phyloP scores from a whole-genome alignment of 179 eudicot species.

The Drosera spatulata region DNA sequence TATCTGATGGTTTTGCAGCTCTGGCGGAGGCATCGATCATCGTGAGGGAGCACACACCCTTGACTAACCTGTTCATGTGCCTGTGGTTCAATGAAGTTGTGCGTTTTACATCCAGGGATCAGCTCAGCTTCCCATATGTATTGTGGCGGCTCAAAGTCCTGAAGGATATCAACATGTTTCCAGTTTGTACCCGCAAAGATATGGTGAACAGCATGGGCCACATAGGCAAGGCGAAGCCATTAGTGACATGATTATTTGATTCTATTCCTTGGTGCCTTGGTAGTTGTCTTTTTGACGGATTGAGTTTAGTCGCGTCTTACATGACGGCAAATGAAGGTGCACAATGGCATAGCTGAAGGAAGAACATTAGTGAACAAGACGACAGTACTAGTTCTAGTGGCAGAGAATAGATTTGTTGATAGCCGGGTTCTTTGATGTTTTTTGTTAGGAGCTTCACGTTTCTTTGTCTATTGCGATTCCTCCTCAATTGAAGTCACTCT shows the following conservation, averaged over 20 bases:
- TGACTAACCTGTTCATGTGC: conserved; percentile 81
- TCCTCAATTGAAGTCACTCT: no score
- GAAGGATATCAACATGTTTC: conserved; percentile 70
- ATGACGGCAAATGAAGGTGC: no score
- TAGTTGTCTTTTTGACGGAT: no score
- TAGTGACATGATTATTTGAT: conserved; percentile 13
- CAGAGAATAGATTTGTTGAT: no score
- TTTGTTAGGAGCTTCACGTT: no score
- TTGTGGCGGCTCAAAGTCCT: conserved; percentile 70
- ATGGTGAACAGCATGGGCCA: conserved; percentile 99
- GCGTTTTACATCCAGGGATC: conserved; percentile 95
- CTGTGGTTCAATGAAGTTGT: conserved; percentile 97
- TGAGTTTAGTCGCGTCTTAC: no score
- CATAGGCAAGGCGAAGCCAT: conserved; percentile 82
- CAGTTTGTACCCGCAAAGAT: conserved; percentile 93
- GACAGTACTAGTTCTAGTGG: no score
- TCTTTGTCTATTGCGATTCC: no score
- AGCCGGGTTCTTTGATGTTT: no score
- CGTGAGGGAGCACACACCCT: conserved; percentile 76
- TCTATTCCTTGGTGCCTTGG: no score
- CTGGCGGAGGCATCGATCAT: conserved; percentile 86
- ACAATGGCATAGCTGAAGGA: no score
- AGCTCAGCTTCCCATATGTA: conserved; percentile 87
- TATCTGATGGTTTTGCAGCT: conserved; percentile 39
- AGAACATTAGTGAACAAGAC: no score